phyloP scores from a whole-genome alignment of 169 alveolate species.

The Plasmodium cynomolgi region DNA sequence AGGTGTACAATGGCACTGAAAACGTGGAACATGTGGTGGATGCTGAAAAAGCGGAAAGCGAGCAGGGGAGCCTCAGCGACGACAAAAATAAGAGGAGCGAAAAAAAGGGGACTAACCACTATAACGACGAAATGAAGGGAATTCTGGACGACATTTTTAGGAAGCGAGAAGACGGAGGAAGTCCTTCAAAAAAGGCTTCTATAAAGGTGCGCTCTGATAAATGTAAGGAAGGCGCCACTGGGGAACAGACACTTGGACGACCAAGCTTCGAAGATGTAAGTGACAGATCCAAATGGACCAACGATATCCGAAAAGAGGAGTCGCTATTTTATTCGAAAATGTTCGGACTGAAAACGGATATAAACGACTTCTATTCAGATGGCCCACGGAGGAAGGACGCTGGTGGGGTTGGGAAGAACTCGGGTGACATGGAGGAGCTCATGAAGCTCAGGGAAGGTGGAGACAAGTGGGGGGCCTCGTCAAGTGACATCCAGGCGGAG shows the following conservation, averaged over 20 bases:
- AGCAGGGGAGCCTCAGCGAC: not conserved
- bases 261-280: not conserved
- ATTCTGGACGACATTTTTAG: conserved; percentile 38
- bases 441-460: conserved; percentile 6
- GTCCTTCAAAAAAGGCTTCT: not conserved
- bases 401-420: not conserved
- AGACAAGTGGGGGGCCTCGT: not conserved
- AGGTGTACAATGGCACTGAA: not conserved
- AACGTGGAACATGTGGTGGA: not conserved
- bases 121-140: conserved; percentile 34
- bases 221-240: not conserved
- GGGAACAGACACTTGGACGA: not conserved
- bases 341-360: conserved; percentile 36
- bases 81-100: not conserved
- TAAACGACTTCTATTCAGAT: conserved; percentile 41
- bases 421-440: not conserved
- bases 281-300: conserved; percentile 59
- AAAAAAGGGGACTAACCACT: not conserved
- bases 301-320: conserved; percentile 70
- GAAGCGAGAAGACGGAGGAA: not conserved
- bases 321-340: conserved; percentile 43
- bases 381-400: not conserved
- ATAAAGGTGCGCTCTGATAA: not conserved
- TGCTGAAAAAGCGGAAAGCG: not conserved
- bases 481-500: not conserved